Evolutionary conservation across 1,284 basidiomycete genomes (phyloP).

Genomic region (Tilletiaria anomala): DNA sequence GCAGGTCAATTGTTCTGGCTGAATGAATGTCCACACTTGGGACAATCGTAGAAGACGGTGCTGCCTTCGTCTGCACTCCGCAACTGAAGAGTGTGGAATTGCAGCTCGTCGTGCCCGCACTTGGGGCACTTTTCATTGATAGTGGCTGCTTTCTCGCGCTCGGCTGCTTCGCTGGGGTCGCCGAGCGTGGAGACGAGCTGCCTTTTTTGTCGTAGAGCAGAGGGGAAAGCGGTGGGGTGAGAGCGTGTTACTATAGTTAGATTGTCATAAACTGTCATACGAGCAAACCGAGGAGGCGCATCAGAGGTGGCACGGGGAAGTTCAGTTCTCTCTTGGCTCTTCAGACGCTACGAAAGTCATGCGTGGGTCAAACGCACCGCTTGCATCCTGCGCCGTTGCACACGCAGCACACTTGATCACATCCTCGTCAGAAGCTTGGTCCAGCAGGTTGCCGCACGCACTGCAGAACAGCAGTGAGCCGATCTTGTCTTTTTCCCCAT

Average conservation of each 20-base stretch:
- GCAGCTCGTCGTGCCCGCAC: slow-evolving; percentile 51
- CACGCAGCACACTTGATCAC: slow-evolving; percentile 77
- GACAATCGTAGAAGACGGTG: slow-evolving; percentile 40
- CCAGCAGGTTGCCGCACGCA: slow-evolving; percentile 74
- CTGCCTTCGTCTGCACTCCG: slow-evolving; percentile 42
- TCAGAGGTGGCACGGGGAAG: too few relatives aligned
- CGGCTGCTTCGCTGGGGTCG: slow-evolving; percentile 9
- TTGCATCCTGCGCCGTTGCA: slow-evolving; percentile 58
- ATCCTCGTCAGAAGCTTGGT: slow-evolving; percentile 63
- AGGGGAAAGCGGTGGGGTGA: slow-evolving; percentile 85
- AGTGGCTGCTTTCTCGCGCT: slow-evolving; percentile 43
- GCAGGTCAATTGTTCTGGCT: slow-evolving; percentile 21
- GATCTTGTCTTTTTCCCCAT: slow-evolving; percentile 42
- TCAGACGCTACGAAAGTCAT: too few relatives aligned
- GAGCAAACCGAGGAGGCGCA: too few relatives aligned
- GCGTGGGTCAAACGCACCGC: too few relatives aligned
- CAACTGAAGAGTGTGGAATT: slow-evolving; percentile 42
- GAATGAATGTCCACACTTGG: slow-evolving; percentile 39
- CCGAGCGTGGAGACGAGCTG: slow-evolving; percentile 55
- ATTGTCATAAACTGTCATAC: slow-evolving; percentile 87
- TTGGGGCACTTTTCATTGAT: slow-evolving; percentile 82
- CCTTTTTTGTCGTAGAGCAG: slow-evolving; percentile 67
- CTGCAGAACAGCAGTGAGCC: slow-evolving; percentile 89
- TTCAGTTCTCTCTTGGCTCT: too few relatives aligned
- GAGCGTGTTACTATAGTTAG: slow-evolving; percentile 77